Evolutionary conservation across 345 rosid genomes (phyloP).

Genomic region (Hirschfeldia incana): DNA sequence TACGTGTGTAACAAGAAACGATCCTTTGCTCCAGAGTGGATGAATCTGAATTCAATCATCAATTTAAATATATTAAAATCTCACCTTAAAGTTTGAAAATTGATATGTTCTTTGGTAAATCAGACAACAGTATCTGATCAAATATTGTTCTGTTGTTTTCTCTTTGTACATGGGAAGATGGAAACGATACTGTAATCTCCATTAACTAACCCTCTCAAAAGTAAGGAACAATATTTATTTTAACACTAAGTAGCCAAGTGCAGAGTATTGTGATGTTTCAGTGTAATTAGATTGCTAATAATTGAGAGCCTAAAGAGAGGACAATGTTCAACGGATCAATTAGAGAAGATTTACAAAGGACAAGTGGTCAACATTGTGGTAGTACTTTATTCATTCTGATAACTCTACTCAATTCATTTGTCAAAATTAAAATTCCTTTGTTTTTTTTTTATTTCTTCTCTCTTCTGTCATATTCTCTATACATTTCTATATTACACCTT

Average conservation of each 20-base stretch:
- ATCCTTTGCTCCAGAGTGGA: neutral
- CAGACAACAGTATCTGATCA: conserved; percentile 35
- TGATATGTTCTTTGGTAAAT: conserved; percentile 16
- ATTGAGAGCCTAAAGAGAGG: conserved; percentile 13
- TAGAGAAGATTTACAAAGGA: conserved; percentile 32
- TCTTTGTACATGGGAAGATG: conserved; percentile 4
- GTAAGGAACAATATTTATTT: neutral
- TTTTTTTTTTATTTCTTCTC: neutral
- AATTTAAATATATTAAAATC: conserved; percentile 13
- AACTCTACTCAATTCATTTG: conserved; percentile 27
- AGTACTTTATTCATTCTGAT: conserved; percentile 20
- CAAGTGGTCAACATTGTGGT: conserved; percentile 36
- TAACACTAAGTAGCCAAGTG: conserved; percentile 31
- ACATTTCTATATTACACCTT: conserved; percentile 8
- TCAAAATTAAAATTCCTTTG: neutral
- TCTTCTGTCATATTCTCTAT: conserved; percentile 27
- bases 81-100: neutral
- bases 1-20: conserved; percentile 5
- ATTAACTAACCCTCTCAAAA: conserved; percentile 13
- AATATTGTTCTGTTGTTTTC: conserved; percentile 20
- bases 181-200: conserved; percentile 1
- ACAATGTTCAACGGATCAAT: conserved; percentile 31
- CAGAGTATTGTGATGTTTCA: conserved; percentile 38
- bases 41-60: conserved; percentile 3
- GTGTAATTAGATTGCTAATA: conserved; percentile 32